Evolutionary conservation across 768 basidiomycete species (phyloP).

Genomic region (Naganishia vishniacii): DNA sequence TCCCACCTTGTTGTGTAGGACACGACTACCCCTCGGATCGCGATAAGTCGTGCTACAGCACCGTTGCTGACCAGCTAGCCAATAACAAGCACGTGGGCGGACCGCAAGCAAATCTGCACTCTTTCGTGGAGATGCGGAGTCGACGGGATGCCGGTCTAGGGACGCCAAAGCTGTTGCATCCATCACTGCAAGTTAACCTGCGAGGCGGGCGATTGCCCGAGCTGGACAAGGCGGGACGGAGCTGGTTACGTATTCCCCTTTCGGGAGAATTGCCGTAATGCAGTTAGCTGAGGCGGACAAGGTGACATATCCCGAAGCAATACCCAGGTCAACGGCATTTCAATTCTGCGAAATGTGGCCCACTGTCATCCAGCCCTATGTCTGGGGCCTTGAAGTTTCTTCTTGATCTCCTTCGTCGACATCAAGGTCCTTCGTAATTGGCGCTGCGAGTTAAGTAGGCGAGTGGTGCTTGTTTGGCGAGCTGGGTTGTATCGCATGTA

Average conservation of each 20-base stretch:
- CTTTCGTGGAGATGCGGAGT: slow-evolving; percentile 34
- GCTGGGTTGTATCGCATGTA: too few species aligned
- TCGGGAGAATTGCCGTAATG: slow-evolving; percentile 20
- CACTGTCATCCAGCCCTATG: too few species aligned
- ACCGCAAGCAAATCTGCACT: slow-evolving; percentile 15
- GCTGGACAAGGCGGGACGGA: slow-evolving; percentile 20
- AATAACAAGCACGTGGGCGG: slow-evolving; percentile 36
- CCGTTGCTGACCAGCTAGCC: slow-evolving; percentile 33
- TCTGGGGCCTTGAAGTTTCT: too few species aligned
- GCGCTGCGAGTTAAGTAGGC: too few species aligned
- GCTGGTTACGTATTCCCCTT: slow-evolving; percentile 26
- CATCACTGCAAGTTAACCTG: slow-evolving; percentile 37
- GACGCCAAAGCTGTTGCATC: slow-evolving; percentile 36
- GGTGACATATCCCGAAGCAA: too few species aligned
- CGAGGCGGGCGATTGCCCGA: slow-evolving; percentile 24
- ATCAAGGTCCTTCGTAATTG: too few species aligned
- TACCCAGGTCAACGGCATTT: too few species aligned
- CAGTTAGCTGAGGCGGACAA: too few species aligned
- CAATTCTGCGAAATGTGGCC: too few species aligned
- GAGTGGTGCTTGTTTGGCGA: too few species aligned
- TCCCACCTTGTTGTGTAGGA: slow-evolving; percentile 4
- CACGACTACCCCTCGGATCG: slow-evolving; percentile 36
- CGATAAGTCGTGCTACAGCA: slow-evolving; percentile 34
- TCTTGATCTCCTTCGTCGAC: too few species aligned
- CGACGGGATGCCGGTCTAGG: slow-evolving; percentile 33